Evolutionary conservation across 441 rosid genomes (phyloP).

Genomic region (Biscutella laevigata): DNA sequence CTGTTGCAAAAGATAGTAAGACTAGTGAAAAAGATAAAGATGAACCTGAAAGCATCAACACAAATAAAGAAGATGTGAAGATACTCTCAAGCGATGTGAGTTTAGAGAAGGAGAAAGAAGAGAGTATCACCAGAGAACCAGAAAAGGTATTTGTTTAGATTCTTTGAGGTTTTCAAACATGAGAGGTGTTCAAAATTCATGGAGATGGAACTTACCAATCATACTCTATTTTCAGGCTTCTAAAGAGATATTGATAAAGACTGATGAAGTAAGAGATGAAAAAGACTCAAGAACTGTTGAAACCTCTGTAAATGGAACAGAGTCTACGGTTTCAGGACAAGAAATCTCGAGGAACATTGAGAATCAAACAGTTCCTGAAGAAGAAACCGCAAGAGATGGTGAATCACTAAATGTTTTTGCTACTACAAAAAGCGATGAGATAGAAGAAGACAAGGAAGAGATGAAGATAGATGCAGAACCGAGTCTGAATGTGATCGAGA

Average conservation of each 20-base stretch:
- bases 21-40: conserved; percentile 19
- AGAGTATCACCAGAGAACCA: neutral
- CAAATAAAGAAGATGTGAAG: neutral
- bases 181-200: neutral
- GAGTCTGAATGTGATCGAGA: neutral
- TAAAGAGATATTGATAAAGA: conserved; percentile 8
- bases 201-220: no score
- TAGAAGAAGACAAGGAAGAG: neutral
- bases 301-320: conserved; percentile 11
- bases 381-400: neutral
- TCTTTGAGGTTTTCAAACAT: neutral
- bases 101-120: conserved; percentile 13
- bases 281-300: conserved; percentile 1
- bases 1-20: conserved; percentile 20
- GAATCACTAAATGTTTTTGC: conserved; percentile 12
- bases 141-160: conserved; percentile 14
- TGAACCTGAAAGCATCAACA: conserved; percentile 15
- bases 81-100: conserved; percentile 1
- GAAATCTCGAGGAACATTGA: neutral
- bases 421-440: conserved; percentile 6
- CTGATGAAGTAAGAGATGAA: conserved; percentile 15
- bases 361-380: conserved; percentile 8
- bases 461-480: neutral
- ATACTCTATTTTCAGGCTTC: no score
- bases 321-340: conserved; percentile 3